phyloP scores from a whole-genome alignment of 2,329 filamentous ascomycete genomes.

The Fusarium hostae region DNA sequence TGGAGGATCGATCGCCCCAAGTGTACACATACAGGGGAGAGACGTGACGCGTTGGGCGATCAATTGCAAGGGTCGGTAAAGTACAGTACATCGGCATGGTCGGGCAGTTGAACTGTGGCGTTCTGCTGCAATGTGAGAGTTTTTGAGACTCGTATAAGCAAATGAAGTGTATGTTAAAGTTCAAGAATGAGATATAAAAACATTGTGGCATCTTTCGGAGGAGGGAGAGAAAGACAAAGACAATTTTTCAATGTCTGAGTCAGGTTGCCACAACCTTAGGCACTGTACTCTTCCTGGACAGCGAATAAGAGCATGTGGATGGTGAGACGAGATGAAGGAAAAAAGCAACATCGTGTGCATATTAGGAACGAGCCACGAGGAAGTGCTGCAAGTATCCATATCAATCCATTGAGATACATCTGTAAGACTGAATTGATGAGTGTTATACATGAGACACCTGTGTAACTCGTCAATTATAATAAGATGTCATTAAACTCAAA shows the following conservation, averaged over 20 bases:
- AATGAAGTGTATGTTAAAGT: not conserved
- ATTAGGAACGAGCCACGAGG: slow-evolving; percentile 10
- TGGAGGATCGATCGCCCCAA: slow-evolving; percentile 31
- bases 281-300: not conserved
- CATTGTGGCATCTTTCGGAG: not conserved
- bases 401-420: not conserved
- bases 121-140: not conserved
- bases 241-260: not conserved
- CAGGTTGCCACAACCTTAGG: not conserved
- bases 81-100: slow-evolving; percentile 14
- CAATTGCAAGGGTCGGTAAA: slow-evolving; percentile 21
- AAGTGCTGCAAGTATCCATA: slow-evolving; percentile 11
- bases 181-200: not conserved
- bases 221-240: not conserved
- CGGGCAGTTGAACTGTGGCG: slow-evolving; percentile 6
- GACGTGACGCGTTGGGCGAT: slow-evolving; percentile 37
- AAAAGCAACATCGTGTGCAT: slow-evolving; percentile 16
- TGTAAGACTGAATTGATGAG: too few relatives aligned
- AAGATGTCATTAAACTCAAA: not conserved
- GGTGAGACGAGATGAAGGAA: slow-evolving; percentile 5
- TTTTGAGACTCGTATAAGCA: not conserved
- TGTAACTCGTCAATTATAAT: too few relatives aligned
- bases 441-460: too few relatives aligned
- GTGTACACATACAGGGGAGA: slow-evolving; percentile 9
- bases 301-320: not conserved